Percentiles rank a stretch among this genome's conserved stretches.
phyloP scores from a whole-genome alignment of 139 green algal species.

The Chlamydomonas applanata region DNA sequence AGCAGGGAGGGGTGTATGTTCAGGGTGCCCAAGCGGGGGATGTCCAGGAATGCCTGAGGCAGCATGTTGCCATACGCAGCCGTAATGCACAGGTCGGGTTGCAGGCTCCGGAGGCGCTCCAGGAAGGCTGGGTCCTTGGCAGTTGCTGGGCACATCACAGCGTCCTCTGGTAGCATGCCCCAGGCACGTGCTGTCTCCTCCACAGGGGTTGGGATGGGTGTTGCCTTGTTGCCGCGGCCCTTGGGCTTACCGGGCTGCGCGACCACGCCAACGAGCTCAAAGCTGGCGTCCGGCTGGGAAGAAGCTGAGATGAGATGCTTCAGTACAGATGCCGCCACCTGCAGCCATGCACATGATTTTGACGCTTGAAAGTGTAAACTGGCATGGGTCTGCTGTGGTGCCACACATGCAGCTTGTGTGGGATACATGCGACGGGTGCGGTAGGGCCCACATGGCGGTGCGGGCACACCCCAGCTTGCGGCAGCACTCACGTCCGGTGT shows the following conservation, averaged over 20 bases:
- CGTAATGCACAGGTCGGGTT: conserved; percentile 91
- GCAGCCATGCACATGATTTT: background rate
- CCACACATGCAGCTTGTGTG: too few species aligned
- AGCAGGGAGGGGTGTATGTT: conserved; percentile 98
- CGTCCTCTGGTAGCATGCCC: background rate
- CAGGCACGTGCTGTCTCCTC: conserved; percentile 44
- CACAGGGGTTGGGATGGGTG: conserved; percentile 66
- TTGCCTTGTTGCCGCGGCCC: conserved; percentile 62
- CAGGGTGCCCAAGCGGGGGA: conserved; percentile 84
- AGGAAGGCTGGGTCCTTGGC: conserved; percentile 70
- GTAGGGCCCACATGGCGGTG: background rate
- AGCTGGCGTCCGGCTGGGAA: conserved; percentile 33
- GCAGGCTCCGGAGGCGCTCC: conserved; percentile 51
- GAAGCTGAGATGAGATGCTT: conserved; percentile 61
- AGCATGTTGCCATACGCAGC: conserved; percentile 98
- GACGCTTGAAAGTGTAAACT: background rate
- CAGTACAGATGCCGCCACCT: conserved; percentile 79
- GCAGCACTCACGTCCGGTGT: conserved; percentile 67
- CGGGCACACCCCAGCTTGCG: background rate
- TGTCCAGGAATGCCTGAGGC: conserved; percentile 83
- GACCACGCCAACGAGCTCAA: conserved; percentile 80
- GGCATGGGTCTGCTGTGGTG: too few species aligned
- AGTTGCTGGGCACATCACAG: conserved; percentile 55
- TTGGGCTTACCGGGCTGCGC: conserved; percentile 75
- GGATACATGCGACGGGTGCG: too few species aligned